Conservation (phyloP, 148 eudicot species). For the Dysphania ambrosioides region DNA sequence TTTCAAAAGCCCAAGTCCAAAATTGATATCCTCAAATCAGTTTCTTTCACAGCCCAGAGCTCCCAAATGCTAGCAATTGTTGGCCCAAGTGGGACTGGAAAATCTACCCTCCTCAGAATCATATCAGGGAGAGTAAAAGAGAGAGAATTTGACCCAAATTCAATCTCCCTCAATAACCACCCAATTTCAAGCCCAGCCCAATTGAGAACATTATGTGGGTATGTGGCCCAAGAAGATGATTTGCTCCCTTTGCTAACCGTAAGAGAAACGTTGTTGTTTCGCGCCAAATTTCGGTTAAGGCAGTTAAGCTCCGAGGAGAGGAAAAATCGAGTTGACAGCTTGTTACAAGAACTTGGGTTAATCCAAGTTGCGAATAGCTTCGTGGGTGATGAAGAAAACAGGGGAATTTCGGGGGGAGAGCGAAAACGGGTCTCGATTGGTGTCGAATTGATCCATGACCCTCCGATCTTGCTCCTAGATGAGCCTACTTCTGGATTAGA, state of each 20-base stretch:
- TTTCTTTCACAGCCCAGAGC: constrained; percentile 59
- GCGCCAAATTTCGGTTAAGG: constrained; percentile 73
- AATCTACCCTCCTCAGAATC: constrained; percentile 63
- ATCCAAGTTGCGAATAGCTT: constrained; percentile 63
- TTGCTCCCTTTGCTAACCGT: constrained; percentile 83
- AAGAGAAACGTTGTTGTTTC: constrained; percentile 72
- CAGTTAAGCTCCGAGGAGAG: constrained; percentile 40
- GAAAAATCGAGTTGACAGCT: constrained; percentile 55
- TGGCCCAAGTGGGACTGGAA: constrained; percentile 96
- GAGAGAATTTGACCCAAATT: constrained; percentile 45
- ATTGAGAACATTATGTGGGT: constrained; percentile 67
- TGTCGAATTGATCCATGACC: constrained; percentile 85
- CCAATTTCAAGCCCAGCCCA: constrained; percentile 49
- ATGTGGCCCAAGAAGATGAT: constrained; percentile 86
- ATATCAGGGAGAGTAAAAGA: constrained; percentile 64
- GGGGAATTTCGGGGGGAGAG: constrained; percentile 96
- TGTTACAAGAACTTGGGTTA: constrained; percentile 81
- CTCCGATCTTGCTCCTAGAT: constrained; percentile 70
- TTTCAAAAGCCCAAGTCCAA: constrained; percentile 38
- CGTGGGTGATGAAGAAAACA: constrained; percentile 76
- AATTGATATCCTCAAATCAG: constrained; percentile 60
- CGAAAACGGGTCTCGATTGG: constrained; percentile 88
- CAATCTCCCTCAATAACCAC: constrained; percentile 43
- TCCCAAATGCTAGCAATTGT: constrained; percentile 74
- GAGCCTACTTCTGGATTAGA: constrained; percentile 96